A percentile compares a stretch with the other conserved stretches of the same genome.
phyloP scores from a whole-genome alignment of 441 rosid genomes.

The Adansonia grandidieri region DNA sequence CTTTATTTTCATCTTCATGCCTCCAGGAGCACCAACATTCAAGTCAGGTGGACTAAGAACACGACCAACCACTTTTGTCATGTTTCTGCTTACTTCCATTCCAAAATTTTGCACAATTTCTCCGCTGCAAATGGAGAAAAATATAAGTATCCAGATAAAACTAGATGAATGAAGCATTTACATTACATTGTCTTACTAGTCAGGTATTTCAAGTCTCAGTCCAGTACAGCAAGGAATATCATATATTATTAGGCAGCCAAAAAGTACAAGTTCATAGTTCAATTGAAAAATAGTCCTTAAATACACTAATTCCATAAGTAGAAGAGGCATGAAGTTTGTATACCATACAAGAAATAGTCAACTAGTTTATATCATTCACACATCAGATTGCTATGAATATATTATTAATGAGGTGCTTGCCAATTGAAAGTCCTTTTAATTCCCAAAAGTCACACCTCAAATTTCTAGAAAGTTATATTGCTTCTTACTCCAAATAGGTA shows the following conservation, averaged over 20 bases:
- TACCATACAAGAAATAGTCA: too few species aligned
- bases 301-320: neutral
- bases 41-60: conserved; percentile 70
- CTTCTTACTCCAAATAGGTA: too few species aligned
- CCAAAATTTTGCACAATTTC: conserved; percentile 55
- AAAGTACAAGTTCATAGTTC: neutral
- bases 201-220: neutral
- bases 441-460: too few species aligned
- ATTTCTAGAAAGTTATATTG: too few species aligned
- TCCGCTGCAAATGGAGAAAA: conserved; percentile 34
- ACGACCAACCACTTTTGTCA: conserved; percentile 67
- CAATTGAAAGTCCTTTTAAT: too few species aligned
- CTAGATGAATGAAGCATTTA: neutral
- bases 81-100: conserved; percentile 55
- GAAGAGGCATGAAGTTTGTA: neutral
- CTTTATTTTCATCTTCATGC: conserved; percentile 40
- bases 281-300: neutral
- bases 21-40: conserved; percentile 47
- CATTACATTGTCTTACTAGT: neutral
- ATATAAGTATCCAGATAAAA: neutral
- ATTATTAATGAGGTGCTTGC: too few species aligned
- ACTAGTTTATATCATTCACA: too few species aligned
- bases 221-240: neutral
- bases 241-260: neutral
- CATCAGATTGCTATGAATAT: too few species aligned